These are phyloP conservation scores for Ochetophila trinervis DNA, from an alignment of 306 rosid genomes.

Conservation along the genomic window DNA sequence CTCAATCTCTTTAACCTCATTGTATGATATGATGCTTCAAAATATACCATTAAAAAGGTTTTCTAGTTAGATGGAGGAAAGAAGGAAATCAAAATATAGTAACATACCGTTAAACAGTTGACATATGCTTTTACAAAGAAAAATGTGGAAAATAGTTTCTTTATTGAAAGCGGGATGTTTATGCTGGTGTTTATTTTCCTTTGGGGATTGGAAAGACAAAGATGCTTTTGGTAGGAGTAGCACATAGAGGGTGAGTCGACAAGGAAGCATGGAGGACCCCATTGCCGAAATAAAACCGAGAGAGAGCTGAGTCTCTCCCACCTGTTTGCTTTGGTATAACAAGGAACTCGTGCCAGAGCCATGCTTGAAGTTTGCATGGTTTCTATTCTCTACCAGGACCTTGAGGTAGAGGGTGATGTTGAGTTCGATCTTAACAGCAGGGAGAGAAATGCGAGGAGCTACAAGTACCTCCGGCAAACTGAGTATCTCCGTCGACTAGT, in stretches of 20 bases:
- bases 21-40: too few species aligned
- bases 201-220: background rate
- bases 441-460: constrained; percentile 44
- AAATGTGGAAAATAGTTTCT: too few species aligned
- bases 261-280: constrained; percentile 29
- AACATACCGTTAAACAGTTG: too few species aligned
- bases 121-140: too few species aligned
- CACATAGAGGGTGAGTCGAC: constrained; percentile 36
- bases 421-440: constrained; percentile 37
- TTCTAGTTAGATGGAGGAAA: too few species aligned
- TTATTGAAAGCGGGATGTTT: background rate
- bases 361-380: constrained; percentile 55
- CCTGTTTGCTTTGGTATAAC: constrained; percentile 32
- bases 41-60: too few species aligned
- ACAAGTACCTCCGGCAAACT: too few species aligned
- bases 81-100: too few species aligned
- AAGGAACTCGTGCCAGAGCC: constrained; percentile 40
- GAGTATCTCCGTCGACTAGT: too few species aligned
- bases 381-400: constrained; percentile 44
- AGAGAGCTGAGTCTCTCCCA: constrained; percentile 50
- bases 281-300: constrained; percentile 50
- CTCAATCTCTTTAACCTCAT: too few species aligned
- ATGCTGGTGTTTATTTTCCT: background rate
- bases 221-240: too few species aligned
- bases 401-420: constrained; percentile 48